phyloP scores from a whole-genome alignment of 139 green algal genomes.

The Micractinium conductrix region DNA sequence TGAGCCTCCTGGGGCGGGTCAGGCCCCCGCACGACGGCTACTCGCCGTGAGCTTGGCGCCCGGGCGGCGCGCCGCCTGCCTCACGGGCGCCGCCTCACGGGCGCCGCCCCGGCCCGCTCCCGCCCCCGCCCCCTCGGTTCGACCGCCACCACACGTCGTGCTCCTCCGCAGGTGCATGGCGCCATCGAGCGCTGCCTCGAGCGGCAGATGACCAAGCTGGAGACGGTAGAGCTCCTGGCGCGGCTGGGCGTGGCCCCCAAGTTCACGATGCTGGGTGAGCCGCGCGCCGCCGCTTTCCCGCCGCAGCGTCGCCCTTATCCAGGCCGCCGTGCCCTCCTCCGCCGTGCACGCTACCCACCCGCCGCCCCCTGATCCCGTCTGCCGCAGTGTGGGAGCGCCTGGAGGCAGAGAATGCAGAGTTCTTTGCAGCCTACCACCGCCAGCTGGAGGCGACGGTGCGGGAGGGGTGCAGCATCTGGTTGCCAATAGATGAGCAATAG shows the following conservation, averaged over 20 bases:
- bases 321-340: too few relatives aligned
- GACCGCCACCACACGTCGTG: neutral
- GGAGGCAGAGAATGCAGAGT: constrained; percentile 43
- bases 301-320: neutral
- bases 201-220: neutral
- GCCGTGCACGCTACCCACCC: neutral
- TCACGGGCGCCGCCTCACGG: neutral
- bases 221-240: constrained; percentile 19
- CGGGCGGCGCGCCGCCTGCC: too few relatives aligned
- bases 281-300: neutral
- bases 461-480: neutral
- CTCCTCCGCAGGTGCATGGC: constrained; percentile 31
- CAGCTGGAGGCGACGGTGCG: constrained; percentile 25
- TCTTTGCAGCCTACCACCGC: constrained; percentile 19
- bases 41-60: too few relatives aligned
- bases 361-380: neutral
- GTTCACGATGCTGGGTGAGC: constrained; percentile 31
- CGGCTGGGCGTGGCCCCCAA: constrained; percentile 20
- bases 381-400: constrained; percentile 44
- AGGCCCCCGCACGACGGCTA: too few relatives aligned
- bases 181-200: constrained; percentile 41
- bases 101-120: neutral
- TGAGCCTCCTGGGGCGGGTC: neutral
- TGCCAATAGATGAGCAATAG: too few relatives aligned
- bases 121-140: too few relatives aligned